Evolutionary conservation across 768 basidiomycete genomes (phyloP).

Genomic region (Mycena vulgaris): DNA sequence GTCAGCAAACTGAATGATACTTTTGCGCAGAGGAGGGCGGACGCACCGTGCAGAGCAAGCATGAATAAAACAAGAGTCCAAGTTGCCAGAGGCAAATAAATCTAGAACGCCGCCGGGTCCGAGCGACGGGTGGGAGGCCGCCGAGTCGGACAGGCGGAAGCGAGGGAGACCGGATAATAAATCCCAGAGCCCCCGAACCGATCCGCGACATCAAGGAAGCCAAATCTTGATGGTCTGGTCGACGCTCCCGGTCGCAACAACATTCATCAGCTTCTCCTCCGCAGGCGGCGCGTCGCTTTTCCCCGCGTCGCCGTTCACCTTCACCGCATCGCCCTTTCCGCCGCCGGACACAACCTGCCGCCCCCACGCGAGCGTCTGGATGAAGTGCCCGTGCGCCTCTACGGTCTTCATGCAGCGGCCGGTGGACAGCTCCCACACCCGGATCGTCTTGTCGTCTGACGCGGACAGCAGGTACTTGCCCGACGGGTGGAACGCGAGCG

Average conservation of each 20-base stretch:
- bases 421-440: constrained; percentile 90
- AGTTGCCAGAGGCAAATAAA: constrained; percentile 40
- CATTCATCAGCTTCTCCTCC: constrained; percentile 77
- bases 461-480: constrained; percentile 94
- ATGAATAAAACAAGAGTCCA: constrained; percentile 40
- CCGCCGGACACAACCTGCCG: constrained; percentile 64
- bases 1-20: not conserved
- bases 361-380: constrained; percentile 88
- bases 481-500: constrained; percentile 89
- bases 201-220: constrained; percentile 61
- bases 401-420: constrained; percentile 90
- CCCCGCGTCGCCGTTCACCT: constrained; percentile 48
- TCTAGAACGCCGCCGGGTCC: constrained; percentile 36
- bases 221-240: constrained; percentile 79
- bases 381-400: constrained; percentile 90
- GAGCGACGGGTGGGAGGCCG: constrained; percentile 1
- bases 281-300: constrained; percentile 42
- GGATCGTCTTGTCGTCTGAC: constrained; percentile 92
- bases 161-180: constrained; percentile 10
- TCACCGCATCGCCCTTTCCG: constrained; percentile 52
- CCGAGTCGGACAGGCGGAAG: constrained; percentile 9
- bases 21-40: not conserved
- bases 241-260: constrained; percentile 78
- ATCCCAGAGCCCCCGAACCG: constrained; percentile 9
- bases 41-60: constrained; percentile 32